Conservation (phyloP, 2,329 filamentous ascomycete genomes). For the Simplicillium sp. region DNA sequence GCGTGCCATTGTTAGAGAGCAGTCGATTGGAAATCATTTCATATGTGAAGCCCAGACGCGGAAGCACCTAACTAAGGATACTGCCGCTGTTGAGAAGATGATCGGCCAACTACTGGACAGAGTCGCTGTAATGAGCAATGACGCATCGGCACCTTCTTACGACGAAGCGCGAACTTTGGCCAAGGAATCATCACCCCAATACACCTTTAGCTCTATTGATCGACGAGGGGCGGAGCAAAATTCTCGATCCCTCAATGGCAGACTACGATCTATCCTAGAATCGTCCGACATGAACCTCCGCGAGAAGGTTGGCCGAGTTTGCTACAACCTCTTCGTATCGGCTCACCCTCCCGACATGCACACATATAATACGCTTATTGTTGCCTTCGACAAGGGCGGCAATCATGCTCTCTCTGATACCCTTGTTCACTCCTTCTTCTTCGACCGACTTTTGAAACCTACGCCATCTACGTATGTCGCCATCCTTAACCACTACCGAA, state of each 20-base stretch:
- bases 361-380: slow-evolving; percentile 62
- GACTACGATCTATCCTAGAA: slow-evolving; percentile 18
- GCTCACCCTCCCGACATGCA: slow-evolving; percentile 52
- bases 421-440: slow-evolving; percentile 42
- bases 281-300: slow-evolving; percentile 15
- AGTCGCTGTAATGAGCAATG: slow-evolving; percentile 13
- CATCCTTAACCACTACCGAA: slow-evolving; percentile 40
- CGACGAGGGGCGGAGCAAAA: slow-evolving; percentile 14
- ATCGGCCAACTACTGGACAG: slow-evolving; percentile 20
- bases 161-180: slow-evolving; percentile 17
- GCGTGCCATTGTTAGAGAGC: slow-evolving; percentile 17
- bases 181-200: slow-evolving; percentile 9
- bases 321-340: slow-evolving; percentile 58
- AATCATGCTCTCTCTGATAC: slow-evolving; percentile 39
- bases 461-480: slow-evolving; percentile 39
- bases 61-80: slow-evolving; percentile 17
- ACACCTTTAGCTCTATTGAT: slow-evolving; percentile 19
- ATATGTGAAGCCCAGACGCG: slow-evolving; percentile 14
- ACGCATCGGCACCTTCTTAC: slow-evolving; percentile 14
- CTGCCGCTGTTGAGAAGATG: slow-evolving; percentile 15
- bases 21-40: slow-evolving; percentile 10
- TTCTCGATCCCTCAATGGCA: slow-evolving; percentile 17
- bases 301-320: slow-evolving; percentile 32
- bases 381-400: slow-evolving; percentile 48
- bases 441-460: slow-evolving; percentile 31